Evolutionary conservation across 306 rosid genomes (phyloP).

Genomic region (Castanea sativa): DNA sequence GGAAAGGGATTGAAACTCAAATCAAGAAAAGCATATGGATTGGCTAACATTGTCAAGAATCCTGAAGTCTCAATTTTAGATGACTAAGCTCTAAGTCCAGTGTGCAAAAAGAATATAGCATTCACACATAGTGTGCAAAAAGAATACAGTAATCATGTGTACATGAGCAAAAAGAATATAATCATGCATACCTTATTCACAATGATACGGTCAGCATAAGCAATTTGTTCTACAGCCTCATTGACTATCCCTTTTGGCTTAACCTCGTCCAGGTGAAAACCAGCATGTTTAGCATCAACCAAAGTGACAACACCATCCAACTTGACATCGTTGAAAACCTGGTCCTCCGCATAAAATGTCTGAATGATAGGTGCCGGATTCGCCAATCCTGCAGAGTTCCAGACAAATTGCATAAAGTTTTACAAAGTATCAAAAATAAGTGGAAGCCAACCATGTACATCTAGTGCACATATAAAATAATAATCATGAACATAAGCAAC

Average conservation of each 20-base stretch:
- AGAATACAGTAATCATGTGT: too few relatives aligned
- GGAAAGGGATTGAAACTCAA: not conserved
- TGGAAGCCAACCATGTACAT: not conserved
- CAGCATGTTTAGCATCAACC: slow-evolving; percentile 90
- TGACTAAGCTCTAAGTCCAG: not conserved
- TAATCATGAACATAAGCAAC: not conserved
- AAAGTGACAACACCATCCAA: slow-evolving; percentile 96
- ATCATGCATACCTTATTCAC: slow-evolving; percentile 70
- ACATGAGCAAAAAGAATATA: not conserved
- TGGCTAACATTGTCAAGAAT: too few relatives aligned
- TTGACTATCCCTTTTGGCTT: slow-evolving; percentile 87
- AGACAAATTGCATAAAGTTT: slow-evolving; percentile 5
- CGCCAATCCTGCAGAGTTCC: slow-evolving; percentile 67
- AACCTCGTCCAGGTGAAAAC: slow-evolving; percentile 78
- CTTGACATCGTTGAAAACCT: slow-evolving; percentile 76
- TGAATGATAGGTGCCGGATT: slow-evolving; percentile 96
- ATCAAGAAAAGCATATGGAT: not conserved
- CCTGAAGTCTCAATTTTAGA: not conserved
- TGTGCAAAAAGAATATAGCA: not conserved
- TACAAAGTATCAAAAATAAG: not conserved
- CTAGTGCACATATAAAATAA: not conserved
- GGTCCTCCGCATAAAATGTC: slow-evolving; percentile 91
- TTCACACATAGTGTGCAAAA: too few relatives aligned
- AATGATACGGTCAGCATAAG: slow-evolving; percentile 92
- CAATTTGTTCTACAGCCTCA: slow-evolving; percentile 93